Evolutionary conservation across 1,284 basidiomycete species (phyloP), one percentile per base, ranked within the genome.

Genomic region (Sanguinoderma infundibulare): DNA sequence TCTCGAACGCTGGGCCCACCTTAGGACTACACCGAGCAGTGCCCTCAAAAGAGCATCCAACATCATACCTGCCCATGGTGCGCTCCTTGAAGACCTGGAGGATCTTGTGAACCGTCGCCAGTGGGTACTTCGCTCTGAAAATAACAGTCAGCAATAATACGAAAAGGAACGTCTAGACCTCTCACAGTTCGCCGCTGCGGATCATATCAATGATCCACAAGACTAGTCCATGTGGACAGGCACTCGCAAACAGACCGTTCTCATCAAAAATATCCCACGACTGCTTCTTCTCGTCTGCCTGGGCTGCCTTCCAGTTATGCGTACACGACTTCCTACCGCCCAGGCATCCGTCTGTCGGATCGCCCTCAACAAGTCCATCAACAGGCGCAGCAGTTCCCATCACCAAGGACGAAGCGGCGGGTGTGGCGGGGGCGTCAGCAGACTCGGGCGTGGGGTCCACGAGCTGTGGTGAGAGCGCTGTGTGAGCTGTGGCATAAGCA

Each of bases 51-150:
- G 61, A 61, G 56, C 77, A 79, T 2, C 73, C 76, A 40, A 78
- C 76, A 55, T 78, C 74, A 60, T 75, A 79, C 2, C 57, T 57
- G 12, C 39, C 28, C 0, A 64, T 40, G 10, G 36, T 40, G 0
- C 20, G 34, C 0, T 22, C 20, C 1, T 63, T 66, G 30, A 73
- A 64, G 1, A 49, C 47, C 14, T 71, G 66, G 2, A 77, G 55
- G 2, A 73, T 42, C 51, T 67, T 63, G 2, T 68, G 59, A 6
- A 72, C 55, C 8, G 71, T 69, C 0, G 76, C 74, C 1, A 78
- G 64, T 0, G 72, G 69, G 51, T 77, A 76, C 59, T 79, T 78
- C n/a, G 75, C 76, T 4, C 77, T 79, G 61, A 0, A 30, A 52
- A 46, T 5, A 24, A 57, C 55, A 35, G 68, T 65, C 55, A 70